Base-by-base conservation (phyloP, 331 rosid species). In the Quercus tomentella region DNA sequence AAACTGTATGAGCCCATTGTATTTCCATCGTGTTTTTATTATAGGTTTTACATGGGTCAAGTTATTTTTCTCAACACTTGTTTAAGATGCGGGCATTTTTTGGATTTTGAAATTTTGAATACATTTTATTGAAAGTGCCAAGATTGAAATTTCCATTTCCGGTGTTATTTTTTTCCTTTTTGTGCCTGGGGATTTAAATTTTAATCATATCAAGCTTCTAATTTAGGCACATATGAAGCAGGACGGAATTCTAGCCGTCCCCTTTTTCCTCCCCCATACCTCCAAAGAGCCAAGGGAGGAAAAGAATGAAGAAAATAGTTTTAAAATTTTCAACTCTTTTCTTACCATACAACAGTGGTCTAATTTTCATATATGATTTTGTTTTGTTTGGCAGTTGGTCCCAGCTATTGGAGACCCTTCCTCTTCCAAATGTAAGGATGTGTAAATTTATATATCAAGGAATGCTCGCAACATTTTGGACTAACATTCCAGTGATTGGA, bases 321-420 rank as follows among this genome's bases (percentile, higher is more conserved):
- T 41, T 41, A 41, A 41, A 41, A 41, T 41, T 41, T 41, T 8
- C 45, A 8, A 41, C 12, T 41, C 12, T 41, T 41, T 41, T 2
- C 45, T 41, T 41, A 41, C 45, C 0, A 41, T 41, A 41, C 51
- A 18, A 8, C n/a, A 7, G 23, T 20, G 49, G 72, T 55, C 54
- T 11, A 41, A 75, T 28, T 62, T 75, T 69, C 73, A 21, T 83
- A 70, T 76, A 20, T 84, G 70, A 11, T 72, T 72, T 79, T 74
- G 57, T 73, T 82, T 80, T 83, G 22, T 56, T 20, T 85, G 77
- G 88, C 97, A 96, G 99, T 83, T 96, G 99, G 98, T 96, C 99
- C 69, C 98, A 95, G 94, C 96, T 91, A 45, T 82, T 95, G 82
- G 99, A 95, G 89, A 84, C 91, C 81, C 96, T 95, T 79, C 93